Evolutionary conservation across 2,329 filamentous ascomycete genomes (phyloP), one percentile per base, ranked within the genome.

Genomic region (Claviceps arundinis): DNA sequence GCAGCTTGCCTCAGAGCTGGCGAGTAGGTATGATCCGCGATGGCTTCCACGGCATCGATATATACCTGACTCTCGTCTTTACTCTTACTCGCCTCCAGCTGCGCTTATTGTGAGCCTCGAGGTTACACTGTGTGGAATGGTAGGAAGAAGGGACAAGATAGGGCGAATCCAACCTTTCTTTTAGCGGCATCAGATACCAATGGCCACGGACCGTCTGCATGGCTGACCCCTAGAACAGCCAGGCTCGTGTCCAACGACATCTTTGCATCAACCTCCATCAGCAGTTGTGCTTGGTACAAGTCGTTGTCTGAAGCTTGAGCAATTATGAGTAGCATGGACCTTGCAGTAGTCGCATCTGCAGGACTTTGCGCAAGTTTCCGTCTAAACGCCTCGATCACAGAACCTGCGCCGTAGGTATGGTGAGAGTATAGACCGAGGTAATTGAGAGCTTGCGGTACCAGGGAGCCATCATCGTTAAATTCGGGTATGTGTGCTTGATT

Each of bases 211-310:
- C 55, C 57, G 17, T 55, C 57, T 2, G 57, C 53, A 6, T 54
- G 54, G 4, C 38, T 56, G 9, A 68, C 52, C 1, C 62, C 65
- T 30, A 70, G 60, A 26, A 70, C 55, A 5, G 58, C 57, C 40
- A 61, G 62, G 17, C 63, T 62, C 1, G 68, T 69, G 1, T 60
- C 58, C 16, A 69, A 45, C 4, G 68, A 67, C 63, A 70, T 68
- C 34, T 65, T 66, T 14, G 55, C 55, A 48, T 66, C 64, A 16
- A 60, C 61, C 47, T 70, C 68, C 57, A 66, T 62, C 16, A 67
- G 47, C 4, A 70, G 58, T 11, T 58, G 57, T 7, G 60, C 59
- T 52, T 65, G 65, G 47, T 68, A 69, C 2, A 57, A 57, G 17
- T 69, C 66, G 43, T 70, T 64, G 1, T 60, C 62, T 1, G 68